Base-by-base conservation (phyloP, 202 grass and related monocot genomes). In the Eragrostis tef region DNA sequence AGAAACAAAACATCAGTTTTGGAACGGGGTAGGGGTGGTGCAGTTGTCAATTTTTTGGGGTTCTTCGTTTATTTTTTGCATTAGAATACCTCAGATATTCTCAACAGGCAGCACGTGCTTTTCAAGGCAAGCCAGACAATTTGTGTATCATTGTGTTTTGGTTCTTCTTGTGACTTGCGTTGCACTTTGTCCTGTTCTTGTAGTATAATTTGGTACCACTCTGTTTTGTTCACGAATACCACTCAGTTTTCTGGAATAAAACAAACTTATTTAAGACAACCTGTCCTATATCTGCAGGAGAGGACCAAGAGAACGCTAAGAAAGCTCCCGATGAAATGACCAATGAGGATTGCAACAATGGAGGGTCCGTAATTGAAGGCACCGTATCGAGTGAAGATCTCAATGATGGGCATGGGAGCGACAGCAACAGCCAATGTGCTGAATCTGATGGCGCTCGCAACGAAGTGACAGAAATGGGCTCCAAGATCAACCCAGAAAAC, bases 1-100 rank as follows among this genome's bases (percentile, higher is more conserved):
- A 46, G 45, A 67, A 83, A 67, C 73, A 52, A 69, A 74, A 67
- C 74, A 75, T 70, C 73, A 29, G 14, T 75, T 80, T 90, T 75
- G 79, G 84, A 70, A 75, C 3, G 84, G 27, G 9, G 20, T n/a
- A 52, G 50, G 21, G 86, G 83, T 87, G 62, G 84, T 83, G 88
- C 84, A 27, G 80, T 84, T 84, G 84, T 83, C 84, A 83, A 50
- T 79, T 83, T 75, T n/a, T n/a, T 21, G 1, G 48, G 39, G 56
- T 78, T 22, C 9, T 45, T 62, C 52, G 16, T 57, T 42, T 61
- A 46, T 81, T 20, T 80, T n/a, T 80, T 31, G 63, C 64, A 63
- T 27, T 64, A 68, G 63, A 61, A 75, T 58, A 50, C 17, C 56
- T 50, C 56, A 36, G 42, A 73, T 81, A 43, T 4, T 45, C 21